Evolutionary conservation across 306 rosid genomes (phyloP).

Genomic region (Dalbergia cultrata): DNA sequence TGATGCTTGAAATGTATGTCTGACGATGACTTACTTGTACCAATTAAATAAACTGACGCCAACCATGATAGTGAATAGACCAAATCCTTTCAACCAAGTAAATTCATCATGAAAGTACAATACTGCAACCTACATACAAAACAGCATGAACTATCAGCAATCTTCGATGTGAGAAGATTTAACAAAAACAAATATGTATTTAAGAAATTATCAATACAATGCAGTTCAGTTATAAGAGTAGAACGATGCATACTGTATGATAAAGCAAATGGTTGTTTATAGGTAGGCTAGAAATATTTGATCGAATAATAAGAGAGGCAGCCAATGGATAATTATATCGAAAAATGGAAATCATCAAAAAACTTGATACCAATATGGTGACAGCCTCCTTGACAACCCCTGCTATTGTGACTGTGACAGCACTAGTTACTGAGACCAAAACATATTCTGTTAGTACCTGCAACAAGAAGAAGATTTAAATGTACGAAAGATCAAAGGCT

Average conservation of each 20-base stretch:
- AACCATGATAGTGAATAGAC: constrained; percentile 79
- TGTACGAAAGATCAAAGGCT: constrained; percentile 30
- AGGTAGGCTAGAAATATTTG: constrained; percentile 5
- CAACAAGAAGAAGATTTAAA: constrained; percentile 48
- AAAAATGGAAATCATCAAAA: constrained; percentile 20
- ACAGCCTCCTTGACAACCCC: constrained; percentile 98
- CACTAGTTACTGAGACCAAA: constrained; percentile 96
- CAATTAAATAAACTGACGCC: constrained; percentile 96
- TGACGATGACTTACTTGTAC: constrained; percentile 86
- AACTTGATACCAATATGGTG: constrained; percentile 84
- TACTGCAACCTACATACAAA: constrained; percentile 82
- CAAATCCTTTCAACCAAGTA: constrained; percentile 89
- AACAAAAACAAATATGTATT: constrained; percentile 10
- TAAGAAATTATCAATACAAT: neutral
- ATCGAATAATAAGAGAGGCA: constrained; percentile 17
- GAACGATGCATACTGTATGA: neutral
- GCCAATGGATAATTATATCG: constrained; percentile 13
- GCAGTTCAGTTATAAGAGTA: neutral
- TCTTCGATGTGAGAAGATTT: neutral
- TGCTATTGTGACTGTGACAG: constrained; percentile 95
- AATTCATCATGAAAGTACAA: constrained; percentile 88
- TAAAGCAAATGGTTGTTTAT: neutral
- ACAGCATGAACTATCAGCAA: constrained; percentile 10
- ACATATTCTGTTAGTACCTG: constrained; percentile 91
- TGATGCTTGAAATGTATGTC: constrained; percentile 25